Evolutionary conservation across 345 rosid species (phyloP).

Genomic region (Eucalyptus caleyi): DNA sequence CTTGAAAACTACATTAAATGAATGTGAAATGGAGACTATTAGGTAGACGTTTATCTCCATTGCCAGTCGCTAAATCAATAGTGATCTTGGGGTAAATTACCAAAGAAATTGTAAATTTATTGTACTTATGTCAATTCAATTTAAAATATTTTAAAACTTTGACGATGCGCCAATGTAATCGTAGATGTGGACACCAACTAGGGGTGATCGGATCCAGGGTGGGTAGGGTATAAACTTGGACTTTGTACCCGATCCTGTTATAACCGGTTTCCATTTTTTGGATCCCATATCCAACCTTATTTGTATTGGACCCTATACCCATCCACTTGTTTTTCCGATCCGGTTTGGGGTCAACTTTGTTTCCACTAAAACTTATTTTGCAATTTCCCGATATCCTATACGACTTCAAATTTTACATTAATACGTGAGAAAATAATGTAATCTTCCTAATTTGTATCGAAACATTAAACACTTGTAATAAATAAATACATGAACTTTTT

Average conservation of each 20-base stretch:
- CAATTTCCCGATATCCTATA: too few relatives aligned
- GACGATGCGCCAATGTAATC: not conserved
- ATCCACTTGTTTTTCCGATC: too few relatives aligned
- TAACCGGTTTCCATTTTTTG: too few relatives aligned
- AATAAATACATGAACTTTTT: too few relatives aligned
- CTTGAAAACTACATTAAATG: not conserved
- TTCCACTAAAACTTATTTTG: fast-evolving
- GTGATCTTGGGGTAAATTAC: not conserved
- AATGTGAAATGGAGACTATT: not conserved
- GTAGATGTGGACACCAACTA: not conserved
- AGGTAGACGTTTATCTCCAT: not conserved
- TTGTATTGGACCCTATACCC: too few relatives aligned
- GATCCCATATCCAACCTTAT: fast-evolving
- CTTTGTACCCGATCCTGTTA: fast-evolving
- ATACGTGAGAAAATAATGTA: too few relatives aligned
- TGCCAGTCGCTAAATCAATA: not conserved
- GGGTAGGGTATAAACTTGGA: too few relatives aligned
- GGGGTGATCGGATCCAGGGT: too few relatives aligned
- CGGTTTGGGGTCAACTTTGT: fast-evolving
- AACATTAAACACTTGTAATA: too few relatives aligned
- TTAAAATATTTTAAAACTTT: not conserved
- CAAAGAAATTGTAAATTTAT: not conserved
- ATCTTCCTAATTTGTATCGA: too few relatives aligned
- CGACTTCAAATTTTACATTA: too few relatives aligned
- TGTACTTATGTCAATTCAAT: not conserved